Base-by-base conservation (phyloP, 2,329 filamentous ascomycete species). In the Fusarium penzigii region DNA sequence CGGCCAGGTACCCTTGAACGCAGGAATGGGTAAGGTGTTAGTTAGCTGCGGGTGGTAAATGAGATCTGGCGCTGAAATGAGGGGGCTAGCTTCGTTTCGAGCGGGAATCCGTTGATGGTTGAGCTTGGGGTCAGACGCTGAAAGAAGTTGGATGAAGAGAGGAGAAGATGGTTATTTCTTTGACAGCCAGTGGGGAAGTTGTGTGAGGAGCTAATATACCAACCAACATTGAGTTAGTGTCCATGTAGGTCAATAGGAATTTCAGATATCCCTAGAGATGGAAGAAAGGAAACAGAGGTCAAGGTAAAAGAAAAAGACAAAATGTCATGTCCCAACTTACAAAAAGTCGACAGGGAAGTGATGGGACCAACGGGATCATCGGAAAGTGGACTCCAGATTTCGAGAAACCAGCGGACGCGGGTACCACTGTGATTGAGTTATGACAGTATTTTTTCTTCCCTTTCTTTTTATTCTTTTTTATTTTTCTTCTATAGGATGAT, bases 331-430 rank as follows among this genome's bases (percentile, higher is more conserved):
- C 20, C 20, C 20, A 25, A 25, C 20, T 25, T 25, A 39, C 36
- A 52, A 44, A 44, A 42, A 51, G 38, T 43, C 40, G 52, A 49
- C 41, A 34, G 56, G 40, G 36, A 42, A 32, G 48, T 47, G 42
- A 47, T 44, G 43, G 48, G 36, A 48, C 52, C 42, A 44, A 41
- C 50, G 59, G 62, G 52, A 62, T 44, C 46, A 52, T 53, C 58
- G 52, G 56, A 13, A 43, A 46, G 49, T 47, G 39, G 42, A 52
- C 57, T 61, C 57, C 57, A 61, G 59, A 58, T 64, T 57, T 52
- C 46, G 45, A 56, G 42, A 38, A 49, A 51, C 41, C 44, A 58
- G 52, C 44, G 53, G 52, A 51, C 55, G 51, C 53, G 52, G 53
- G 43, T 25, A 25, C 20, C 20, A 25, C 20, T 25, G 7, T 25